Base-by-base conservation (phyloP, 1,284 basidiomycete species). In the Leccinum angustisporum region DNA sequence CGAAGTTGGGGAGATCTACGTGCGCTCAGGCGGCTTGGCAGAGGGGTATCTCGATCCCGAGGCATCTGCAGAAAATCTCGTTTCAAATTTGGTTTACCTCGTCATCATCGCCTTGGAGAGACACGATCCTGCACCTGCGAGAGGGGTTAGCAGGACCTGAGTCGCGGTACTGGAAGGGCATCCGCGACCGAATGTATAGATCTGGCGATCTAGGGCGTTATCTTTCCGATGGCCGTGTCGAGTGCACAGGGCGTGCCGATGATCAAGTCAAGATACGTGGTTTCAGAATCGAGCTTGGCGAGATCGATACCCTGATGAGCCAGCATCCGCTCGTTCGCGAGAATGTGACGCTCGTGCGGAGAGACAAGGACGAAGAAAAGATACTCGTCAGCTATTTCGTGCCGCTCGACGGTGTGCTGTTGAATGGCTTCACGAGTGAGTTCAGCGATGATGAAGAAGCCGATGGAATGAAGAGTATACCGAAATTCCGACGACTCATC, bases 181-280 rank as follows among this genome's bases (percentile, higher is more conserved):
- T 98, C 53, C 87, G 97, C 25, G 97, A 99, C 78, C 81, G 97
- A 65, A 96, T 99, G 95, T 99, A 99, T 78, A 88, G 94, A 66
- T 96, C 95, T 30, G 97, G 97, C 34, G 97, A 99, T 77, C 82
- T 99, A 2, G 97, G 97, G 3, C 86, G 97, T 14, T 99, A 99
- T 78, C 81, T 94, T 33, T 94, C 97, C 2, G 87, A 94, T 73
- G 97, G 97, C 4, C 88, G 86, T 46, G 97, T 99, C 16, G 97
- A 99, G 75, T 99, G 97, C 77, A 97, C 94, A 0, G 97, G 97
- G 10, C 88, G 97, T 56, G 96, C 96, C 5, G 97, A 99, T 74
- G 97, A 99, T 74, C 97, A 99, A 76, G 94, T 99, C 79, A 99
- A 99, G 81, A 99, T 99, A 76, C 93, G 97, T 64, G 97, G 97